These are phyloP conservation scores for Aureobasidium lini DNA, from an alignment of 2,329 filamentous ascomycete species.

Conservation along the genomic window DNA sequence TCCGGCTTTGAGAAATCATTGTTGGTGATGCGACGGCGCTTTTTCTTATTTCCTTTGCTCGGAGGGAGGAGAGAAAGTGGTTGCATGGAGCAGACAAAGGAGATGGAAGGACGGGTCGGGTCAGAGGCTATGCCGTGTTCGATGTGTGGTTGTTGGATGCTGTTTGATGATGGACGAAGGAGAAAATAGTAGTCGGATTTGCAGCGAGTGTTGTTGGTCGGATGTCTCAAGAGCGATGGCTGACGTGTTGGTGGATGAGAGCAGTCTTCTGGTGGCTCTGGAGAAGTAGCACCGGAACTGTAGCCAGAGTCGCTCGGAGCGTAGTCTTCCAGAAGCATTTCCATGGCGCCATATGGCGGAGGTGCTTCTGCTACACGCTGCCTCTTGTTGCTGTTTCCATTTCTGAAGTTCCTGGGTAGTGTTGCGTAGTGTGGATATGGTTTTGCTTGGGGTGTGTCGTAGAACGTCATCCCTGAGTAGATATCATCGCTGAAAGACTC, in stretches of 20 bases:
- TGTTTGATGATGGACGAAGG: not conserved
- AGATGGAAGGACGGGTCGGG: not conserved
- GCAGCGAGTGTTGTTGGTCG: not conserved
- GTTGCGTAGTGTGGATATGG: not conserved
- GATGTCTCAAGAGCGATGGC: not conserved
- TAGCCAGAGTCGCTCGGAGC: not conserved
- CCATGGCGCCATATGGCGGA: not conserved
- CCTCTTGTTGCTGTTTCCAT: not conserved
- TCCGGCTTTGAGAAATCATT: not conserved
- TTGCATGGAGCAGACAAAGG: not conserved
- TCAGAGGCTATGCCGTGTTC: not conserved
- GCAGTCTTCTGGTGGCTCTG: not conserved
- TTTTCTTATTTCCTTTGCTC: not conserved
- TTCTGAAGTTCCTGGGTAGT: not conserved
- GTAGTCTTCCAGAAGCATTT: not conserved
- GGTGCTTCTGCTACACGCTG: not conserved
- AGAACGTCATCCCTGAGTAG: not conserved
- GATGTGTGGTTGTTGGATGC: not conserved
- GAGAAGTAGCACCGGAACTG: not conserved
- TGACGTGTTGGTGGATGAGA: not conserved
- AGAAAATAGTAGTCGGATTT: conserved; percentile 4
- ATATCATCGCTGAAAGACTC: conserved; percentile 2
- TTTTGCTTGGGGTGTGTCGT: not conserved
- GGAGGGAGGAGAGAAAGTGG: not conserved
- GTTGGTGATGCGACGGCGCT: conserved; percentile 8